Conservation (phyloP, 495 filamentous ascomycete species). For the Terfezia claveryi region DNA sequence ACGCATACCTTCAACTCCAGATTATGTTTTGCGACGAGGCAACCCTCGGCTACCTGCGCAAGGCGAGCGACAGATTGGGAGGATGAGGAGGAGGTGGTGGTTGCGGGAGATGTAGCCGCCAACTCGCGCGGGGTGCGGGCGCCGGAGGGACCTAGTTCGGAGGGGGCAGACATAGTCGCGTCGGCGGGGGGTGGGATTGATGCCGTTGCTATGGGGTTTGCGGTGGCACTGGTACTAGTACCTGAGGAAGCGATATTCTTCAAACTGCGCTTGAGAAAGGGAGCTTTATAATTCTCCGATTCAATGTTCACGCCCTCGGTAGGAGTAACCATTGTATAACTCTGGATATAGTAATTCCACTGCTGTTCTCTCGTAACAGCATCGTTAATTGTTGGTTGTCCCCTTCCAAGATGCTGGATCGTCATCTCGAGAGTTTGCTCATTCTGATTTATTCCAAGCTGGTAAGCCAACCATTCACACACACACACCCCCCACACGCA, state of each 20-base stretch:
- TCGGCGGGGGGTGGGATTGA: slow-evolving; percentile 5
- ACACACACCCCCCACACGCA: not conserved
- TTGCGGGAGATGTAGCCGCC: slow-evolving; percentile 23
- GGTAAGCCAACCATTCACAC: not conserved
- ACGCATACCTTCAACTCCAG: slow-evolving; percentile 58
- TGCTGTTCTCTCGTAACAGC: slow-evolving; percentile 34
- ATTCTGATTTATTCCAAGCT: slow-evolving; percentile 1
- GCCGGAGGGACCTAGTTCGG: not conserved
- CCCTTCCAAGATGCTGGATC: slow-evolving; percentile 13
- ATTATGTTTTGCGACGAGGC: slow-evolving; percentile 44
- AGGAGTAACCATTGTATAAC: slow-evolving; percentile 65
- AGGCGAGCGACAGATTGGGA: slow-evolving; percentile 23
- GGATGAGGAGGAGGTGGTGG: not conserved
- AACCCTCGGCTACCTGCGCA: slow-evolving; percentile 24
- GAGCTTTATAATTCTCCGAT: slow-evolving; percentile 30
- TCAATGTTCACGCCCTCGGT: slow-evolving; percentile 61
- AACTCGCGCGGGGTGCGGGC: slow-evolving; percentile 22
- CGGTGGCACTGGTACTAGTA: too few relatives aligned
- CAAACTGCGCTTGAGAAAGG: slow-evolving; percentile 51
- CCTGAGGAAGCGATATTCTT: not conserved
- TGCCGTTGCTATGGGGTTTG: not conserved
- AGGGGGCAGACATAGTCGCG: not conserved
- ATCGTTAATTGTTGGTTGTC: slow-evolving; percentile 22
- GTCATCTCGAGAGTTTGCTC: slow-evolving; percentile 13
- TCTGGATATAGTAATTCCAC: slow-evolving; percentile 88